These are phyloP conservation scores for Olyra latifolia DNA, from an alignment of 176 grass and related monocot species.

Conservation along the genomic window DNA sequence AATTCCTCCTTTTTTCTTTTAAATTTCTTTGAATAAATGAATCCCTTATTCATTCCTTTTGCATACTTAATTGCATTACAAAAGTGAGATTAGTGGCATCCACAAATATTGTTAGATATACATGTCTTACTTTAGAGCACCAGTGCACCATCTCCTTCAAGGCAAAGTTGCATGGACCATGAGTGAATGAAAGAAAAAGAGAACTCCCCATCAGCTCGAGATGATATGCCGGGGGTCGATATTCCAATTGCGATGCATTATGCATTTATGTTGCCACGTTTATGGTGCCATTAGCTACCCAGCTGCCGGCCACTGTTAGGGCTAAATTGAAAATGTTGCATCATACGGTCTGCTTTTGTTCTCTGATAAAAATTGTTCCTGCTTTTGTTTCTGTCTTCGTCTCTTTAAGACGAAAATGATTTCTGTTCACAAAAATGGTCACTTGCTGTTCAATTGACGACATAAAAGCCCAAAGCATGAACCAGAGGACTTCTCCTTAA, in stretches of 20 bases:
- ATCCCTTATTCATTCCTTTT: slow-evolving; percentile 11
- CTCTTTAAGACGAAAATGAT: slow-evolving; percentile 7
- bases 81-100: background rate
- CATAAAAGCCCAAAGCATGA: slow-evolving; percentile 17
- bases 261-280: slow-evolving; percentile 21
- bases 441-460: background rate
- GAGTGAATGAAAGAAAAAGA: slow-evolving; percentile 28
- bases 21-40: too few species aligned
- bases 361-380: background rate
- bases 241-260: slow-evolving; percentile 14
- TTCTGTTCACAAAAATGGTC: slow-evolving; percentile 21
- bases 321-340: slow-evolving; percentile 24
- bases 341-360: slow-evolving; percentile 3
- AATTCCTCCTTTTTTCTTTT: too few species aligned
- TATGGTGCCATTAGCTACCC: slow-evolving; percentile 1
- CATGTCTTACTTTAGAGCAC: background rate
- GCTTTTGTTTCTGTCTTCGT: slow-evolving; percentile 28
- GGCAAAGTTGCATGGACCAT: slow-evolving; percentile 31
- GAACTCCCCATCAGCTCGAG: slow-evolving; percentile 25
- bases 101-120: background rate
- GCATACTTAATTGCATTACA: background rate
- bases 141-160: slow-evolving; percentile 24
- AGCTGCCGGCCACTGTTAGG: slow-evolving; percentile 24
- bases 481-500: background rate
- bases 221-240: slow-evolving; percentile 35